A percentile compares a stretch with the other conserved stretches of the same genome.
Evolutionary conservation across 306 rosid species (phyloP).

Genomic region (Gleditsia sinensis): DNA sequence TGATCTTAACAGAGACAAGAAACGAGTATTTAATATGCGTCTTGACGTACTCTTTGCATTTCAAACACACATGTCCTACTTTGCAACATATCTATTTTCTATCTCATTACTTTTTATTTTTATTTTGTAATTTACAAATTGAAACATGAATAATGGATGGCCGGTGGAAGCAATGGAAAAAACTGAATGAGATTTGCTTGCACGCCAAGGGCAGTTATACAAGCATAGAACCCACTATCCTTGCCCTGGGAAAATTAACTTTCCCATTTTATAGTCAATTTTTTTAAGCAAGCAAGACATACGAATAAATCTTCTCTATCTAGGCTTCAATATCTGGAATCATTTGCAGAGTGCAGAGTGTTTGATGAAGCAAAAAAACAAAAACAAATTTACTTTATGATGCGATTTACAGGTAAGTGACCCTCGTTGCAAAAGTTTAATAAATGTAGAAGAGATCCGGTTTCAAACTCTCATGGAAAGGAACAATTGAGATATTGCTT

Average conservation of each 20-base stretch:
- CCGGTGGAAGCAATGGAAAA: constrained; percentile 11
- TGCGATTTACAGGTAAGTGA: background rate
- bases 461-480: constrained; percentile 11
- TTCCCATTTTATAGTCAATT: background rate
- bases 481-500: constrained; percentile 13
- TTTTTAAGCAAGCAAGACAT: background rate
- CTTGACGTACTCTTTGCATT: background rate
- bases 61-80: background rate
- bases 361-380: background rate
- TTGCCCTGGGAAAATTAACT: background rate
- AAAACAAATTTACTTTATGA: too few species aligned
- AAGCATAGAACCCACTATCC: constrained; percentile 6
- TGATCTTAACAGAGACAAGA: background rate
- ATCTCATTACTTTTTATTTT: background rate
- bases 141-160: background rate
- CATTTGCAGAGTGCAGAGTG: background rate
- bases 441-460: too few species aligned
- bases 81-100: background rate
- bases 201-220: constrained; percentile 37
- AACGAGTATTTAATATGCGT: background rate
- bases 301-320: background rate
- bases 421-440: constrained; percentile 19
- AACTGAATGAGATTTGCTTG: constrained; percentile 29
- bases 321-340: background rate
- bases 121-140: constrained; percentile 9